Evolutionary conservation across 306 rosid genomes (phyloP), one percentile per base, ranked within the genome.

Genomic region (Arachis stenosperma): DNA sequence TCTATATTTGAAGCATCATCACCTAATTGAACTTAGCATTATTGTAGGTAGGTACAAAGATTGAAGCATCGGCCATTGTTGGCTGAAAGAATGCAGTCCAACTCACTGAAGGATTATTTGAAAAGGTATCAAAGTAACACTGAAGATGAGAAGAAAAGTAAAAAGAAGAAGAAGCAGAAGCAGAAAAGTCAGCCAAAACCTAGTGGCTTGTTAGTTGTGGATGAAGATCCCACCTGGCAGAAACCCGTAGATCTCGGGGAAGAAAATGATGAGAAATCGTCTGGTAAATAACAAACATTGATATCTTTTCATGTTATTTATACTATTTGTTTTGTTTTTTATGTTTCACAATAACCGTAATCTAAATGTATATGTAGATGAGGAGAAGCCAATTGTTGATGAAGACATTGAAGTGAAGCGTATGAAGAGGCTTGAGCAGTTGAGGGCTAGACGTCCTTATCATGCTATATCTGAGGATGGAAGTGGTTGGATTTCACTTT

Each of bases 401-500:
- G 98, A 88, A 77, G 97, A 91, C 71, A 83, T 94, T 77, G 98
- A 94, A 84, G 93, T 91, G 51, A 94, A 88, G 75, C 82, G 92
- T 59, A 88, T 91, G 97, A 91, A 79, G 77, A 84, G 96, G 85
- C 97, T 89, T 53, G 96, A 94, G 84, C 80, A 74, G 57, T 71
- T 89, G 44, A 86, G 81, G 83, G 96, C 95, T 9, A 84, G 76
- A 9, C 95, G 88, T 51, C 79, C 89, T 30, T 78, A 78, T 80
- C 80, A 89, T 85, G 84, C 87, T 60, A 85, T 91, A 76, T 88
- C 92, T 1, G 96, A 91, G 71, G 97, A 94, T 80, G 97, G 97
- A 55, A 94, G 98, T 81, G 98, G 98, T 81, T 94, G 98, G 97
- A 81, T 94, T 82, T 60, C 90, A 33, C 89, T 94, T 72, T 81